Conservation (phyloP, 352 stramenopile species). For the Pythium grandisporangium region DNA sequence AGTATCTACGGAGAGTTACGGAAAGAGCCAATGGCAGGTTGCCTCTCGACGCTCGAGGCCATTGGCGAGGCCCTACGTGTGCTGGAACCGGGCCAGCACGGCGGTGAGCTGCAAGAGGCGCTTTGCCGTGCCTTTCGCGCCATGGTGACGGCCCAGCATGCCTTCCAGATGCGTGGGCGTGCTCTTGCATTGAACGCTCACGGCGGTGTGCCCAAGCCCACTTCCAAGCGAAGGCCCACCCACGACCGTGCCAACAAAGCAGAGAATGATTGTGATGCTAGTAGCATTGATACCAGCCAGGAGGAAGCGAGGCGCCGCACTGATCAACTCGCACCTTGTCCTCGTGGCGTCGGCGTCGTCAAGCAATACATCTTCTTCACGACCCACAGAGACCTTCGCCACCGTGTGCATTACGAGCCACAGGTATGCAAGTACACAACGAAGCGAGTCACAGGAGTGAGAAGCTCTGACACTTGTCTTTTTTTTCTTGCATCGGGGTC, state of each 20-base stretch:
- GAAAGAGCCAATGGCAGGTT: conserved; percentile 68
- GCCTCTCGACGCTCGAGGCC: conserved; percentile 65
- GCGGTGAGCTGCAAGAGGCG: conserved; percentile 10
- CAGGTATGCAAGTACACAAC: too few species aligned
- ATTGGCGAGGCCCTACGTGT: conserved; percentile 33
- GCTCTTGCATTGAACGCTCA: conserved; percentile 6
- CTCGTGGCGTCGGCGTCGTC: conserved; percentile 10
- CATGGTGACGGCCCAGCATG: conserved; percentile 50
- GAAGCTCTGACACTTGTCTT: neutral
- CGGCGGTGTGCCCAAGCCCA: conserved; percentile 10
- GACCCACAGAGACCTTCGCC: conserved; percentile 43
- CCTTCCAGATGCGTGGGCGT: conserved; percentile 18
- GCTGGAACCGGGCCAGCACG: conserved; percentile 20
- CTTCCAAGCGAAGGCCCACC: neutral
- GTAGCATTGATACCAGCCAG: too few species aligned
- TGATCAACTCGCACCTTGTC: neutral
- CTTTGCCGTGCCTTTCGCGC: conserved; percentile 33
- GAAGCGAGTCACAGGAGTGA: too few species aligned
- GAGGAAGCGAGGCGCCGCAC: too few species aligned
- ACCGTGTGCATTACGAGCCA: conserved; percentile 39
- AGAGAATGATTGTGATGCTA: neutral
- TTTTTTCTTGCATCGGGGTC: neutral
- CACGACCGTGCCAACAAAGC: neutral
- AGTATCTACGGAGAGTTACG: conserved; percentile 62
- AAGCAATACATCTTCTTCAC: conserved; percentile 50